phyloP scores from a whole-genome alignment of 768 basidiomycete species.

The Pulveroboletus sp. region DNA sequence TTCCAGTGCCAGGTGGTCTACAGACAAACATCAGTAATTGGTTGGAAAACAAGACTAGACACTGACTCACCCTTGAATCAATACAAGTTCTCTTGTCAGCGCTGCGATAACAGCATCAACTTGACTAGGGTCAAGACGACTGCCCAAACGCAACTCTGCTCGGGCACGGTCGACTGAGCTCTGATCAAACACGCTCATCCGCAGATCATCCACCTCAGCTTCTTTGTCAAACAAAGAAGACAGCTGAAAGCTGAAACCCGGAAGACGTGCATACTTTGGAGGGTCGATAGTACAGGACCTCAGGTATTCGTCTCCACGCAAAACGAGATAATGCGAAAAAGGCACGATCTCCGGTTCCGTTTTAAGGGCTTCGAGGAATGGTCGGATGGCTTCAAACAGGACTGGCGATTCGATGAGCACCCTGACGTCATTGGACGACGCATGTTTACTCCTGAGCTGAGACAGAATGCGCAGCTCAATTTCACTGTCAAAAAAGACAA shows the following conservation, averaged over 20 bases:
- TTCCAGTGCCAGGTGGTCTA: slow-evolving; percentile 77
- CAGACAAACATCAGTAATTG: not conserved
- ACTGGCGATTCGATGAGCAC: slow-evolving; percentile 58
- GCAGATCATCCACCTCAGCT: slow-evolving; percentile 36
- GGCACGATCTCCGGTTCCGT: slow-evolving; percentile 55
- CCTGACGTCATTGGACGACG: slow-evolving; percentile 19
- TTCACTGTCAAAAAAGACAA: slow-evolving; percentile 61
- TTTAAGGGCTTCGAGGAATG: slow-evolving; percentile 60
- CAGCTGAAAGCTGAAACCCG: slow-evolving; percentile 55
- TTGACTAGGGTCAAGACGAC: slow-evolving; percentile 66
- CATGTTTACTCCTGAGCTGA: slow-evolving; percentile 29
- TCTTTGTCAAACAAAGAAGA: slow-evolving; percentile 45
- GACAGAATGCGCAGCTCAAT: slow-evolving; percentile 46
- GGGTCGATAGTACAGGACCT: slow-evolving; percentile 36
- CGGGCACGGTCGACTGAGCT: slow-evolving; percentile 46
- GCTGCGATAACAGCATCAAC: slow-evolving; percentile 62
- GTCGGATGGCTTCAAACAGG: slow-evolving; percentile 63
- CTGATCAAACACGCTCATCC: slow-evolving; percentile 38
- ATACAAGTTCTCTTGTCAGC: slow-evolving; percentile 51
- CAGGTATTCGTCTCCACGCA: slow-evolving; percentile 37
- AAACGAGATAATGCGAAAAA: slow-evolving; percentile 48
- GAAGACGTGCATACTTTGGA: slow-evolving; percentile 50
- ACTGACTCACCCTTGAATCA: slow-evolving; percentile 65
- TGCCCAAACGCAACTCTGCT: slow-evolving; percentile 39
- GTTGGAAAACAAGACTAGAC: not conserved